These are phyloP conservation scores for Lagenidium giganteum DNA, from an alignment of 352 stramenopile species.

Conservation along the genomic window DNA sequence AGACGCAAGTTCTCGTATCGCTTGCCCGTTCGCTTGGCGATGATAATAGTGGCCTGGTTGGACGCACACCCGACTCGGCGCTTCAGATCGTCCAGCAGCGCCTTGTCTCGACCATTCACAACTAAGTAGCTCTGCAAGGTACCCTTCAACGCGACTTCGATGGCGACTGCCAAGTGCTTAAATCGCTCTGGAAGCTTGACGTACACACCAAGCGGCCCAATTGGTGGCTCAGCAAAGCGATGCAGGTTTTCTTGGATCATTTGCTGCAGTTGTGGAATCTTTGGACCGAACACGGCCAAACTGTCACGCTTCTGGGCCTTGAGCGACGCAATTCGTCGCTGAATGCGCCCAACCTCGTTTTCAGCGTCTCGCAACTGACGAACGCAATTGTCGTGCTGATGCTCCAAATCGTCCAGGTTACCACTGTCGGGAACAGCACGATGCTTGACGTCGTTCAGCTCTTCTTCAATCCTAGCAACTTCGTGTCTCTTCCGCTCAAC, in stretches of 20 bases:
- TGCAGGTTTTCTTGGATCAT: constrained; percentile 68
- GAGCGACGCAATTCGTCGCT: constrained; percentile 42
- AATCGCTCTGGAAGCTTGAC: constrained; percentile 65
- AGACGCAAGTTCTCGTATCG: constrained; percentile 45
- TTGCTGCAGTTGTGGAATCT: constrained; percentile 65
- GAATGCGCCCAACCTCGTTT: constrained; percentile 32
- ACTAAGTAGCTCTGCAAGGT: constrained; percentile 61
- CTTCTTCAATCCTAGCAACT: constrained; percentile 26
- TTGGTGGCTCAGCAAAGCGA: constrained; percentile 56
- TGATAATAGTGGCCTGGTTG: constrained; percentile 66
- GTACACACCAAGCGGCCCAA: constrained; percentile 67
- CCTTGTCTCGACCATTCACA: constrained; percentile 57
- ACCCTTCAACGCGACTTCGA: constrained; percentile 60
- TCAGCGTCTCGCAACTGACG: constrained; percentile 55
- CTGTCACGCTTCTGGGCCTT: constrained; percentile 50
- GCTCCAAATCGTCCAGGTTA: constrained; percentile 50
- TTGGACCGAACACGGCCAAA: constrained; percentile 59
- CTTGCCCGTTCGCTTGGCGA: constrained; percentile 31
- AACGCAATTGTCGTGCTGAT: constrained; percentile 49
- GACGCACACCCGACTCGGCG: constrained; percentile 35
- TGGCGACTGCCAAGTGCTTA: constrained; percentile 61
- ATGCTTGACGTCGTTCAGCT: constrained; percentile 34
- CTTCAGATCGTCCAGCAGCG: constrained; percentile 57
- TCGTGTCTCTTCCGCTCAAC: constrained; percentile 48
- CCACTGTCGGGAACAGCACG: constrained; percentile 17